Evolutionary conservation across 192 early-diverging fungal genomes (phyloP), one percentile per base, ranked within the genome.

Genomic region (Coemansia reversa): DNA sequence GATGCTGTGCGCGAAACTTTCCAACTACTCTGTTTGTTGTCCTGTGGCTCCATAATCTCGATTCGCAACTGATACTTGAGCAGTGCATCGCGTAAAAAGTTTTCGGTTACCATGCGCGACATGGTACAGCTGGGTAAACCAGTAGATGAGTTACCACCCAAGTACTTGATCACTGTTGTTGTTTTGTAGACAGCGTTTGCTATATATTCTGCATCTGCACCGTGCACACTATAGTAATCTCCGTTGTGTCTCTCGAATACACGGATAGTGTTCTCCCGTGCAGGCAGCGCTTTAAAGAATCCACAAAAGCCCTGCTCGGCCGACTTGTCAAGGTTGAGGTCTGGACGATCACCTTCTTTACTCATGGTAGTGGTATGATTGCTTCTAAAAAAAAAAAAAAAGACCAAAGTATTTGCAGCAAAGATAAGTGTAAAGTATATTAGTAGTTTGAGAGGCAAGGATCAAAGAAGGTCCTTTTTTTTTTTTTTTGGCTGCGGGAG

Each of bases 121-220:
- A 98, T 82, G 0, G 87, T 91, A 65, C 89, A 91, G 60, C 86
- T 92, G 0, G 93, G 83, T 0, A 96, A 74, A n/a, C 86, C 87
- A 2, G 68, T 83, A 1, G 75, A 39, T 5, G 77, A 68, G 69
- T 82, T 69, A 85, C 88, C 89, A 28, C 90, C 93, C 62, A 92
- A 85, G 64, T 93, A 89, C 70, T 96, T 97, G 74, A 98, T 84
- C 20, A 94, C 94, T 0, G 94, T 88, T 9, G 89, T 84, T 6
- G 96, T 97, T 58, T 96, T 94, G 86, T 93, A 97, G 8, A 98
- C 86, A 22, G 76, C 69, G 29, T 90, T 83, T 7, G 96, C 95
- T 32, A 95, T 85, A 70, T 88, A 92, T n/a, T 87, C 73, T 1
- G 96, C 95, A 69, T 98, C 93, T 12, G 89, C 84, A 7, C 92